Base-by-base conservation (phyloP, 2,329 filamentous ascomycete species). In the Aureobasidium sp. region DNA sequence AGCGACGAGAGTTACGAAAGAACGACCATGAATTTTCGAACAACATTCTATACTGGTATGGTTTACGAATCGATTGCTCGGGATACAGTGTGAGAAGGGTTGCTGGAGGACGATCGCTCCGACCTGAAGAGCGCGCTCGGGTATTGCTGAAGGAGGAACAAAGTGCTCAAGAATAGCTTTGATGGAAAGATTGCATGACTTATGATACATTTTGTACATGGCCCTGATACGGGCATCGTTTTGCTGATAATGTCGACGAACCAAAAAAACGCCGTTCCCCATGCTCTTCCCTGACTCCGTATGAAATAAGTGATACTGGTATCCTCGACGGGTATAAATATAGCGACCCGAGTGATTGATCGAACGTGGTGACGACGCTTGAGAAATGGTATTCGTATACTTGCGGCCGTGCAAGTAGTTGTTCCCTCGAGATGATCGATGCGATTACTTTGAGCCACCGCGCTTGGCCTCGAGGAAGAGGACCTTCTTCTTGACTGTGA, bases 401-500 rank as follows among this genome's bases (percentile, higher is more conserved):
- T n/a, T n/a, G n/a, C 7, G 5, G 37, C 9, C 37, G 25, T 25
- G 47, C 30, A 34, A 49, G n/a, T 30, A 21, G 32, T 51, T n/a
- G 32, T 37, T 16, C 16, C 21, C 2, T 34, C 6, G 8, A 8
- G n/a, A 3, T 3, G 1, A 5, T n/a, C 21, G 25, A 27, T 44
- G 8, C 29, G 29, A 41, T 51, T 11, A 60, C 21, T 51, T 60
- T 7, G 36, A 42, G 61, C 42, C 61, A 50, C 60, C 62, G 29
- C 61, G 60, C 74, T 96, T 97, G 72, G 90, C 86, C 75, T 99
- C 94, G 62, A 97, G 83, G 77, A 99, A 99, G 34, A 99, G 82
- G 36, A 99, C 94, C 78, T 96, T 89, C 80, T 93, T 91, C 75
- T 91, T 89, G 61, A 99, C 94, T 95, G 47, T 49, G 21, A 14